Conservation (phyloP, 192 early-diverging fungal species). For the Backusella tarrabulga region DNA sequence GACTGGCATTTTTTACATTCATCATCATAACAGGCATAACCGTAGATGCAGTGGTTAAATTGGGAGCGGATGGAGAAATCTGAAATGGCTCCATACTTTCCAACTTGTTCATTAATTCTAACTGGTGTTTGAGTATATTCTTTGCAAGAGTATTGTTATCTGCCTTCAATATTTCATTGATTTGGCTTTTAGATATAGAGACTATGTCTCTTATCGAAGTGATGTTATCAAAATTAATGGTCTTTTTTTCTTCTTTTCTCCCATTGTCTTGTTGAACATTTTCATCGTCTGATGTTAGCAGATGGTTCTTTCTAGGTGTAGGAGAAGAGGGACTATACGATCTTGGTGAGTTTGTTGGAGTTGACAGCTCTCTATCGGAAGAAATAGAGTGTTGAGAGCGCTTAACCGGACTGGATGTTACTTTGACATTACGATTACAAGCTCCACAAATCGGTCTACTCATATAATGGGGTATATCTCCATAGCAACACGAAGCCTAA, state of each 20-base stretch:
- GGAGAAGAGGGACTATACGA: neutral
- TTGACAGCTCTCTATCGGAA: neutral
- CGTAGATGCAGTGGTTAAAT: neutral
- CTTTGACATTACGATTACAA: conserved; percentile 12
- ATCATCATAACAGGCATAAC: conserved; percentile 2
- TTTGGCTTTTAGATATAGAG: neutral
- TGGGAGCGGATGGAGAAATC: neutral
- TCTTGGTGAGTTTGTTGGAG: conserved; percentile 1
- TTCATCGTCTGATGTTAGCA: neutral
- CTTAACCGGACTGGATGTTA: neutral
- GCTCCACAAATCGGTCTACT: conserved; percentile 3
- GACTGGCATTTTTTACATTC: neutral
- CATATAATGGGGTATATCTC: neutral
- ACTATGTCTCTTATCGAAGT: neutral
- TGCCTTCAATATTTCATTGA: neutral
- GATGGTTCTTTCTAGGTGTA: neutral
- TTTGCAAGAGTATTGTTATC: neutral
- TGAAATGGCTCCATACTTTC: neutral
- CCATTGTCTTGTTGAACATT: neutral
- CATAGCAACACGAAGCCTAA: neutral
- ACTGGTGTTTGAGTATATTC: neutral
- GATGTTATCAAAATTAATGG: neutral
- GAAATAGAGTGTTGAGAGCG: neutral
- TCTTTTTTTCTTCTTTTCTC: neutral
- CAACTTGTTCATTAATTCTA: conserved; percentile 1